Percentiles rank a stretch among this genome's conserved stretches.
These are phyloP conservation scores for Acanthamoeba divionensis DNA, from an alignment of 208 protist species.

Conservation along the genomic window DNA sequence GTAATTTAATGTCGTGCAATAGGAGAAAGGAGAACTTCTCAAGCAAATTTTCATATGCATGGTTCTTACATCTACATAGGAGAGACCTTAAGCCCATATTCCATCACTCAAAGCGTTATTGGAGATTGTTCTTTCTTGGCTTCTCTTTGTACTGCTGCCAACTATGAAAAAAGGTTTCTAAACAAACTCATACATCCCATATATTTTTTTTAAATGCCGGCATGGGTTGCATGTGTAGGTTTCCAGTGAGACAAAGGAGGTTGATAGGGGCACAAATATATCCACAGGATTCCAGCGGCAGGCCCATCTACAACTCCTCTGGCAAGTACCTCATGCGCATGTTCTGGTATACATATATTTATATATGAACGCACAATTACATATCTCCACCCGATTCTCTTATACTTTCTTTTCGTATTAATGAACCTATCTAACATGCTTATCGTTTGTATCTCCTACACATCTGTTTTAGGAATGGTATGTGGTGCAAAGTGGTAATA, in stretches of 20 bases:
- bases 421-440: neutral
- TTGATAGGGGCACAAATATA: neutral
- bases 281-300: neutral
- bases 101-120: conserved; percentile 21
- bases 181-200: neutral
- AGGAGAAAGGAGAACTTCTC: neutral
- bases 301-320: conserved; percentile 14
- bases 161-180: neutral
- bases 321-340: conserved; percentile 43
- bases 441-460: neutral
- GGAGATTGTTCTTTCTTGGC: conserved; percentile 42
- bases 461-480: neutral
- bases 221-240: neutral
- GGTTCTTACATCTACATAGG: neutral
- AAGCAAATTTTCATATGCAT: neutral
- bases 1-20: neutral
- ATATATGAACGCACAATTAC: neutral
- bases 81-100: conserved; percentile 10
- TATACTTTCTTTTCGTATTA: neutral
- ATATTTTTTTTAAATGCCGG: neutral
- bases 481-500: neutral
- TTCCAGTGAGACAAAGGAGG: neutral
- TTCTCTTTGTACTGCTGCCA: neutral
- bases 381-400: neutral
- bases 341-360: conserved; percentile 5